These are phyloP conservation scores for Tuber borchii DNA, from an alignment of 495 filamentous ascomycete genomes.

Conservation along the genomic window DNA sequence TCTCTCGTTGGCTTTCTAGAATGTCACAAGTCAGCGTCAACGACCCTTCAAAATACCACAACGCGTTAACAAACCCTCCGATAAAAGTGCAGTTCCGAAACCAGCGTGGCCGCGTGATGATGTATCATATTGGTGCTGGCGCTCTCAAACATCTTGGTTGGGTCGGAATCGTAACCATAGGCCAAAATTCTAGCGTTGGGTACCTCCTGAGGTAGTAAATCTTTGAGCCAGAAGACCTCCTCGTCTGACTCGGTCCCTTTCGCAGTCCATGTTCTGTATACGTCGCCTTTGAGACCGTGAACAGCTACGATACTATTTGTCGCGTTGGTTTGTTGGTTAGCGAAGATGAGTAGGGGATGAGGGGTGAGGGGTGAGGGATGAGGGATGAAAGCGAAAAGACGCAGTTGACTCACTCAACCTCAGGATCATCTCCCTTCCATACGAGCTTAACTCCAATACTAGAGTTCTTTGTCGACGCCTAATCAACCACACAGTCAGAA, in stretches of 20 bases:
- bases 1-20: slow-evolving; percentile 53
- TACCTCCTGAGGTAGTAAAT: slow-evolving; percentile 63
- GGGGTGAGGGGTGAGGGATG: neutral
- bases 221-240: slow-evolving; percentile 67
- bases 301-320: slow-evolving; percentile 48
- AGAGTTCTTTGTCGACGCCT: slow-evolving; percentile 32
- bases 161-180: slow-evolving; percentile 77
- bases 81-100: slow-evolving; percentile 56
- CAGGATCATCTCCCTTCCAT: slow-evolving; percentile 26
- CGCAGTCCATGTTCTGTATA: slow-evolving; percentile 67
- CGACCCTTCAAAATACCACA: neutral
- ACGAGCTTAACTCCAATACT: slow-evolving; percentile 37
- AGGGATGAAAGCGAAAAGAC: neutral
- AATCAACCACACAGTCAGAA: neutral
- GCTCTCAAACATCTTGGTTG: slow-evolving; percentile 58
- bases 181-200: slow-evolving; percentile 65
- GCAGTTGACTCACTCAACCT: slow-evolving; percentile 37
- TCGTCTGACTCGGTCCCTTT: slow-evolving; percentile 42
- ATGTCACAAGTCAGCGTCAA: slow-evolving; percentile 45
- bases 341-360: neutral
- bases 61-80: slow-evolving; percentile 48
- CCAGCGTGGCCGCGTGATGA: slow-evolving; percentile 76
- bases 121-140: slow-evolving; percentile 67
- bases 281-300: slow-evolving; percentile 76
- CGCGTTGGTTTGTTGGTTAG: slow-evolving; percentile 20